These are phyloP conservation scores for Aureobasidium pullulans DNA, from an alignment of 2,329 filamentous ascomycete species.

Conservation along the genomic window DNA sequence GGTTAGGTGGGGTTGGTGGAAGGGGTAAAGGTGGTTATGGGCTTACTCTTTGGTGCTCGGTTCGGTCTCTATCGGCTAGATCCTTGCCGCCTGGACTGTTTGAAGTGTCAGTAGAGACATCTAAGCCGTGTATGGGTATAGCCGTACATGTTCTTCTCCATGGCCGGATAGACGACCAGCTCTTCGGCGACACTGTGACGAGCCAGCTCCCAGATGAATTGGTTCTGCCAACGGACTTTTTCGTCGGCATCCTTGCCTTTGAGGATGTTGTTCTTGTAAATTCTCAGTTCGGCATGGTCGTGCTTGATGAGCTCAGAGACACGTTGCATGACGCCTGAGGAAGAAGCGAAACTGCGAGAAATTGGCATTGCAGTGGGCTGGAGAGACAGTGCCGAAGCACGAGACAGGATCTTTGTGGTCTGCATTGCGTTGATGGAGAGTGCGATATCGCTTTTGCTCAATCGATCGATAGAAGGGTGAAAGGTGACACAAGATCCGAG, in stretches of 20 bases:
- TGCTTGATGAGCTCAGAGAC: slow-evolving; percentile 32
- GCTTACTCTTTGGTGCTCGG: slow-evolving; percentile 27
- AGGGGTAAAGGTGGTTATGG: neutral
- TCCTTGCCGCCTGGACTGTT: slow-evolving; percentile 20
- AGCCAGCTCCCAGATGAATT: slow-evolving; percentile 47
- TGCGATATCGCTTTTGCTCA: neutral
- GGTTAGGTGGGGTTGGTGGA: neutral
- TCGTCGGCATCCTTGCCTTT: slow-evolving; percentile 35
- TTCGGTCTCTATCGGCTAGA: slow-evolving; percentile 27
- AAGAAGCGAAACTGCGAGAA: neutral
- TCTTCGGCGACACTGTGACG: slow-evolving; percentile 47
- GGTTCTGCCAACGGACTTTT: slow-evolving; percentile 40
- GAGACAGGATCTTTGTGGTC: neutral
- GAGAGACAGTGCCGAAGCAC: neutral
- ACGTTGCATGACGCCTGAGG: neutral
- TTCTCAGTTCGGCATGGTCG: slow-evolving; percentile 36
- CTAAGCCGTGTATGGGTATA: neutral
- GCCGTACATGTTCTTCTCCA: slow-evolving; percentile 25
- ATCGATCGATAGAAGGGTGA: neutral
- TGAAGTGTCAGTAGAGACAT: neutral
- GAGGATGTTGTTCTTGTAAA: slow-evolving; percentile 39
- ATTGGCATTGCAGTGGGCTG: neutral
- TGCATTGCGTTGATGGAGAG: neutral
- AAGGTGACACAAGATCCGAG: neutral
- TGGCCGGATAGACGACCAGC: slow-evolving; percentile 31